Evolutionary conservation across 2,329 filamentous ascomycete genomes (phyloP).

Genomic region (Penicillium brasilianum): DNA sequence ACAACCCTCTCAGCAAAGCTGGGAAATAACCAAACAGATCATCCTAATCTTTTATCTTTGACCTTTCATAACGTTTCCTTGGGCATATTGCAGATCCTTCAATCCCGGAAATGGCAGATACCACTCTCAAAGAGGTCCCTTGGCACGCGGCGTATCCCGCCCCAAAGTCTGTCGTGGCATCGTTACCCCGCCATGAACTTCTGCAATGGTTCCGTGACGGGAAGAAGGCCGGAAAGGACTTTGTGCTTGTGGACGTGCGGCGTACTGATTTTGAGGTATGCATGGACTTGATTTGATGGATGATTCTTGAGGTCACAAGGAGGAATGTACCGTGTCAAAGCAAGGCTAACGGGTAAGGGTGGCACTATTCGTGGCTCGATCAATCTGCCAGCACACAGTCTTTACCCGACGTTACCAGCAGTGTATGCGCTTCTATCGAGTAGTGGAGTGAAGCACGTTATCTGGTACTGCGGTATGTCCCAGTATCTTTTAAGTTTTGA

Average conservation of each 20-base stretch:
- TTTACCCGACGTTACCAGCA: constrained; percentile 45
- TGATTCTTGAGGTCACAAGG: background rate
- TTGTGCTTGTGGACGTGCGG: constrained; percentile 55
- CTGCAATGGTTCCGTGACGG: constrained; percentile 44
- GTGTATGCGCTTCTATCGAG: constrained; percentile 40
- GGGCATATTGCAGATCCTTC: background rate
- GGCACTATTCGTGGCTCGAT: constrained; percentile 65
- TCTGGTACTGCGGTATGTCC: constrained; percentile 51
- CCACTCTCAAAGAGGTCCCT: constrained; percentile 26
- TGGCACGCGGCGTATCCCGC: constrained; percentile 51
- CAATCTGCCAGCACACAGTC: constrained; percentile 49
- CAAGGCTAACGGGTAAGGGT: constrained; percentile 45
- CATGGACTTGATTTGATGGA: background rate
- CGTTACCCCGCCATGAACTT: constrained; percentile 42
- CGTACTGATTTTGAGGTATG: constrained; percentile 53
- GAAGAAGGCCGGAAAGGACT: constrained; percentile 38
- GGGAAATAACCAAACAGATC: background rate
- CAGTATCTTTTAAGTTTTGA: background rate
- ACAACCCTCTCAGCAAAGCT: background rate
- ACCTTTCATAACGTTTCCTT: background rate
- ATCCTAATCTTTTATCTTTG: background rate
- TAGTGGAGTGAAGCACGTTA: constrained; percentile 39
- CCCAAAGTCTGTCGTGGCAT: constrained; percentile 36
- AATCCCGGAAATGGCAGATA: constrained; percentile 11
- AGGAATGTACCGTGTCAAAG: background rate